phyloP scores from a whole-genome alignment of 1,284 basidiomycete genomes.

The Fistulina hepatica region DNA sequence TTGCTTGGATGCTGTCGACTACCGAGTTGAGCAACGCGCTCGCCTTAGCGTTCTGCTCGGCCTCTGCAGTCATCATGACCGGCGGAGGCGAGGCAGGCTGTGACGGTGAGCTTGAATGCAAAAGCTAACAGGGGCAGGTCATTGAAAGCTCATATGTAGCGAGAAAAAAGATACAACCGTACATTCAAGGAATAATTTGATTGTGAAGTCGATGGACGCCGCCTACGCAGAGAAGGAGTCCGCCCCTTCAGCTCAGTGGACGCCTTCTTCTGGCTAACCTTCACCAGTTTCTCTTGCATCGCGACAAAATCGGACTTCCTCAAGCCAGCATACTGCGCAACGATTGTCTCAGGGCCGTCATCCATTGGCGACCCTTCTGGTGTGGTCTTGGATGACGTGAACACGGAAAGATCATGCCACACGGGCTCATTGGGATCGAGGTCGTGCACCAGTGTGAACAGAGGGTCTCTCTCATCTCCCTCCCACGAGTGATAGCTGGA shows the following conservation, averaged over 20 bases:
- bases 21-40: conserved; percentile 58
- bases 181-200: conserved; percentile 56
- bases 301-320: conserved; percentile 55
- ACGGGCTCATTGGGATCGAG: conserved; percentile 34
- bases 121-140: conserved; percentile 17
- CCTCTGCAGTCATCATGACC: conserved; percentile 31
- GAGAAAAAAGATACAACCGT: conserved; percentile 31
- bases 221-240: conserved; percentile 48
- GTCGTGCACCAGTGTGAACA: conserved; percentile 41
- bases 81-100: conserved; percentile 16
- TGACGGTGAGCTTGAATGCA: conserved; percentile 44
- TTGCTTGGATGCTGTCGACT: conserved; percentile 47
- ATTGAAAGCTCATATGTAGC: not conserved
- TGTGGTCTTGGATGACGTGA: conserved; percentile 34
- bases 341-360: conserved; percentile 45
- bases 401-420: conserved; percentile 49
- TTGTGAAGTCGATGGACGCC: conserved; percentile 71
- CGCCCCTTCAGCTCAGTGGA: conserved; percentile 46
- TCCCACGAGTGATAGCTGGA: conserved; percentile 79
- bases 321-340: conserved; percentile 52
- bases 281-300: conserved; percentile 64
- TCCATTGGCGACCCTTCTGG: conserved; percentile 39
- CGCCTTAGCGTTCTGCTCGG: conserved; percentile 28
- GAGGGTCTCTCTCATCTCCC: conserved; percentile 42
- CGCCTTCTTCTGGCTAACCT: conserved; percentile 41